Percentiles rank a stretch among this genome's conserved stretches.
phyloP scores from a whole-genome alignment of 1,139 yeast genomes.

The Martiniozyma asiatica region DNA sequence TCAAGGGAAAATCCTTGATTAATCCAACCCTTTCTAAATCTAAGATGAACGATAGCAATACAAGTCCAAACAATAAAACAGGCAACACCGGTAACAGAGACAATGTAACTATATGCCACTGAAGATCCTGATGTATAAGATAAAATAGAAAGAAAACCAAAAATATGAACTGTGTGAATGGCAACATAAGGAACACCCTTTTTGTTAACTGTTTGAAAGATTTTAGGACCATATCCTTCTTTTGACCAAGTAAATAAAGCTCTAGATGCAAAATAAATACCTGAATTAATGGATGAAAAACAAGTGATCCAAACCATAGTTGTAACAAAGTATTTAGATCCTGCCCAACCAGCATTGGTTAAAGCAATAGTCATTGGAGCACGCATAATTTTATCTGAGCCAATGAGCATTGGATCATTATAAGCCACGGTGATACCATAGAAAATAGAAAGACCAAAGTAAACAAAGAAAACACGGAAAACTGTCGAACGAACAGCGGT shows the following conservation, averaged over 20 bases:
- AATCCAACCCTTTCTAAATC: conserved; percentile 41
- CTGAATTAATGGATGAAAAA: conserved; percentile 41
- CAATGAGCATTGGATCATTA: conserved; percentile 29
- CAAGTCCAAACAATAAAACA: conserved; percentile 44
- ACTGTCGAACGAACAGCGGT: conserved; percentile 48
- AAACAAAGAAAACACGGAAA: conserved; percentile 39
- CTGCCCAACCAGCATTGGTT: conserved; percentile 38
- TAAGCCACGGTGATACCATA: conserved; percentile 48
- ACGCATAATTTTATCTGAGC: conserved; percentile 14
- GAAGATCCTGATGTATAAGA: conserved; percentile 42
- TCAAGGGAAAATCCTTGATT: conserved; percentile 33
- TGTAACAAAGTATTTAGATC: conserved; percentile 39
- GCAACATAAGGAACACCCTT: conserved; percentile 41
- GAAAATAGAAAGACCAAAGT: conserved; percentile 40
- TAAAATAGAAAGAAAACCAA: conserved; percentile 41
- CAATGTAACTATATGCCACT: conserved; percentile 40
- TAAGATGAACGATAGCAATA: conserved; percentile 31
- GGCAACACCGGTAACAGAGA: conserved; percentile 43
- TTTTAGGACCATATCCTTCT: conserved; percentile 37
- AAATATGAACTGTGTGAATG: conserved; percentile 33
- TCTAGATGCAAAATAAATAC: conserved; percentile 41
- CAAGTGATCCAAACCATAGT: conserved; percentile 41
- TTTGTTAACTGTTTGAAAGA: conserved; percentile 31
- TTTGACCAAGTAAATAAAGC: conserved; percentile 38
- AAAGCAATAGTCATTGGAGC: conserved; percentile 54